Evolutionary conservation across 2,329 filamentous ascomycete species (phyloP), one percentile per base, ranked within the genome.

Genomic region (Epichloe uncinata): DNA sequence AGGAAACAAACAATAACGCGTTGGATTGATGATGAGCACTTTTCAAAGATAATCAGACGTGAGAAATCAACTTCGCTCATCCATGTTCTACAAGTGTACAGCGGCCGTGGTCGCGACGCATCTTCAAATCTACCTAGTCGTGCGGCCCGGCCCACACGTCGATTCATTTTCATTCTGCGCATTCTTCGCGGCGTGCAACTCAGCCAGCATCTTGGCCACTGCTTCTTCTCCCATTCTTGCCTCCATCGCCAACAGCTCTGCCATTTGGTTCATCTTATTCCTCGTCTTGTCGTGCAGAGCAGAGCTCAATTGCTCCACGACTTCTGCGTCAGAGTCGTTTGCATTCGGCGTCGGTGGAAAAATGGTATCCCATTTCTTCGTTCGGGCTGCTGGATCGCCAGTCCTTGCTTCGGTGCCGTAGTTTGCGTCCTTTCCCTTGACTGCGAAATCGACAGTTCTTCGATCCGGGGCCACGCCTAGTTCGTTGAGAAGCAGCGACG

Each of bases 401-500:
- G 55, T 53, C 46, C 59, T 49, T 1, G 57, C 47, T 22, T 66
- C 57, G 13, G 59, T 57, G 8, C 89, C 91, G 65, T 95, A 97
- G 1, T 73, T 69, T 36, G 71, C 60, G 66, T 97, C 93, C 8
- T 67, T 72, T 2, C 81, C 81, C 30, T 82, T 68, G 26, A 56
- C 62, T 5, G 87, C 84, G 61, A 80, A 76, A 16, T 75, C 69
- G 52, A 88, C 77, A 0, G 71, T 76, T 50, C 91, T 75, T 48
- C 76, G 77, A 9, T 77, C 72, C 8, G 70, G 63, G 3, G 71
- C 68, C 4, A 98, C 89, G 1, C 85, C 84, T 8, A 98, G 70
- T 59, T 84, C 77, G 62, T 95, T 84, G 0, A 98, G 75, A 34
- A 96, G 66, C 56, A 79, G 70, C 11, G 68, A 67, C 44, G 87